Evolutionary conservation across 768 basidiomycete genomes (phyloP), one percentile per base, ranked within the genome.

Genomic region (Mrakia gelida): DNA sequence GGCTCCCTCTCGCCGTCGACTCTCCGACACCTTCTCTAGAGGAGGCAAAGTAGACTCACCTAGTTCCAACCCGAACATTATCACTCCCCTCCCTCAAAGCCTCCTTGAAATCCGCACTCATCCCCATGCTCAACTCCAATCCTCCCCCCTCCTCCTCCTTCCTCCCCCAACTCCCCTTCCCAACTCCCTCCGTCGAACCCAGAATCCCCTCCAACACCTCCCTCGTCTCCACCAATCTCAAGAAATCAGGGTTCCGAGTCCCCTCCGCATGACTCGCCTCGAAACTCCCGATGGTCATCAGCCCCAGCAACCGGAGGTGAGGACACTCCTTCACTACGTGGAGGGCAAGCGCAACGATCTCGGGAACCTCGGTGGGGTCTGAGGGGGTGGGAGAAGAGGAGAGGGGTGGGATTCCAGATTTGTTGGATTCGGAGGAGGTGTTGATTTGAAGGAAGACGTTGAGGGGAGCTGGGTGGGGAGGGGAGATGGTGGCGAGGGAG

Each of bases 281-380:
- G 73, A 92, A 87, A 26, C 94, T 89, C 0, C 97, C 97, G 81
- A 99, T 98, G 1, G 97, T 98, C 97, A 99, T 99, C 70, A 99
- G 85, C 6, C 97, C 97, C 72, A 90, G 89, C 6, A 98, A 86
- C 30, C 87, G 88, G 43, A 99, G 87, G 26, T 86, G 87, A 1
- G 93, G 92, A 84, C 97, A 99, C 43, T 87, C 84, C 0, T 84
- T 82, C 67, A 97, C 80, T 83, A 99, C 87, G 81, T 92, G 89
- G 74, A 84, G 85, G 5, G 92, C 94, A 30, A 98, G 88, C 63
- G 87, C 86, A 62, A 87, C 84, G 45, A 93, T 86, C 34, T 92
- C 92, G 4, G 78, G 71, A 23, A 43, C 41, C 3, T 38, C 38
- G 6, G 76, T 71, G 21, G 80, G n/a, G n/a, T n/a, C n/a, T 75